Evolutionary conservation across 495 filamentous ascomycete species (phyloP).

Genomic region (Glutinoglossum americanum): DNA sequence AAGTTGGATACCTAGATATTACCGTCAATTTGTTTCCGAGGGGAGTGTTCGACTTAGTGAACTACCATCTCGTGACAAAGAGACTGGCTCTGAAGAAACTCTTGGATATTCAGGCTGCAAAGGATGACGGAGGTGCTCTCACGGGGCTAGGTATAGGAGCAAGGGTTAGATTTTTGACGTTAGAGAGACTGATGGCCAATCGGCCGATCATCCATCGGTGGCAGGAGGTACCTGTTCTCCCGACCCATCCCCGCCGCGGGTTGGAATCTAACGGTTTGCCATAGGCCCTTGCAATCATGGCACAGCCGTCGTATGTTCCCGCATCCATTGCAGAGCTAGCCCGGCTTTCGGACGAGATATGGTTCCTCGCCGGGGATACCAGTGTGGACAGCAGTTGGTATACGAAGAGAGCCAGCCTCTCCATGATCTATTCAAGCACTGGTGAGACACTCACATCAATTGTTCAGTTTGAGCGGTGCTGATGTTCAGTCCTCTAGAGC

Average conservation of each 20-base stretch:
- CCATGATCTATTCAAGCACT: slow-evolving; percentile 60
- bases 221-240: slow-evolving; percentile 52
- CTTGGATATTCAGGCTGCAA: slow-evolving; percentile 10
- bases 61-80: slow-evolving; percentile 57
- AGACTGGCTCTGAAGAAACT: slow-evolving; percentile 30
- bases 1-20: slow-evolving; percentile 68
- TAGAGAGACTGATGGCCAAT: slow-evolving; percentile 58
- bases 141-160: slow-evolving; percentile 22
- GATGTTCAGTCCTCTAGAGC: slow-evolving; percentile 24
- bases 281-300: slow-evolving; percentile 77
- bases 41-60: slow-evolving; percentile 60
- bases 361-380: slow-evolving; percentile 59
- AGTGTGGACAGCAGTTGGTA: slow-evolving; percentile 79
- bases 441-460: slow-evolving; percentile 1
- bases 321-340: slow-evolving; percentile 61
- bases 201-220: slow-evolving; percentile 42
- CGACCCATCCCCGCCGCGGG: neutral
- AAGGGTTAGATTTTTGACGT: slow-evolving; percentile 40
- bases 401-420: slow-evolving; percentile 58
- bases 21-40: slow-evolving; percentile 61
- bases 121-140: slow-evolving; percentile 2
- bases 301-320: slow-evolving; percentile 52
- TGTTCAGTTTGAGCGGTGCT: neutral
- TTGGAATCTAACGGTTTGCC: neutral
- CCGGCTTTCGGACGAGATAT: slow-evolving; percentile 67